Conservation (phyloP, 345 rosid genomes). For the Eucalyptus erythrocorys region DNA sequence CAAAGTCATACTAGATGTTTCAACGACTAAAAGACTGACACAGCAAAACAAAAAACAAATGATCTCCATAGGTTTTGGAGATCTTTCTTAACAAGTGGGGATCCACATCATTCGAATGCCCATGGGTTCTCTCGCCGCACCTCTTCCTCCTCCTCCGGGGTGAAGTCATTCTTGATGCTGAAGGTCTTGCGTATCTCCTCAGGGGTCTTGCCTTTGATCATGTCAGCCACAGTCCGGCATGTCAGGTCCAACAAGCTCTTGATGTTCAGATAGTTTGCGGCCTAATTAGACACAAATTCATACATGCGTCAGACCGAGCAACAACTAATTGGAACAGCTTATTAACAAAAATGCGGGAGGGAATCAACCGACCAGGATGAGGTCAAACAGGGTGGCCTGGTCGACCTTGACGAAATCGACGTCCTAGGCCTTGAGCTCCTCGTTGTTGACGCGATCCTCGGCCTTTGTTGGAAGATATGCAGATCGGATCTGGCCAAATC, state of each 20-base stretch:
- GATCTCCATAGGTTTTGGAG: background rate
- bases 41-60: background rate
- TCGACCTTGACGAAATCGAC: no score
- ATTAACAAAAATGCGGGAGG: background rate
- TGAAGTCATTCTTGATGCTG: conserved; percentile 45
- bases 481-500: no score
- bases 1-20: background rate
- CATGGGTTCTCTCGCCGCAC: conserved; percentile 52
- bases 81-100: no score
- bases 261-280: conserved; percentile 43
- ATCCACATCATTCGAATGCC: conserved; percentile 59
- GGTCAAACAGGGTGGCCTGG: no score
- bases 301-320: background rate
- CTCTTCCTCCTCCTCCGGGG: conserved; percentile 46
- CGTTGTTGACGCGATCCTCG: no score
- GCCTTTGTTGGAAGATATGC: no score
- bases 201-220: conserved; percentile 27
- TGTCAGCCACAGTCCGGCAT: conserved; percentile 44
- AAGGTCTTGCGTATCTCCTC: conserved; percentile 48
- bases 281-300: conserved; percentile 8
- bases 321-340: background rate
- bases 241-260: conserved; percentile 34
- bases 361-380: no score
- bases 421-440: no score
- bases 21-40: background rate